Evolutionary conservation across 805 yeast species (phyloP).

Genomic region (Diddensiella santjacobensis): DNA sequence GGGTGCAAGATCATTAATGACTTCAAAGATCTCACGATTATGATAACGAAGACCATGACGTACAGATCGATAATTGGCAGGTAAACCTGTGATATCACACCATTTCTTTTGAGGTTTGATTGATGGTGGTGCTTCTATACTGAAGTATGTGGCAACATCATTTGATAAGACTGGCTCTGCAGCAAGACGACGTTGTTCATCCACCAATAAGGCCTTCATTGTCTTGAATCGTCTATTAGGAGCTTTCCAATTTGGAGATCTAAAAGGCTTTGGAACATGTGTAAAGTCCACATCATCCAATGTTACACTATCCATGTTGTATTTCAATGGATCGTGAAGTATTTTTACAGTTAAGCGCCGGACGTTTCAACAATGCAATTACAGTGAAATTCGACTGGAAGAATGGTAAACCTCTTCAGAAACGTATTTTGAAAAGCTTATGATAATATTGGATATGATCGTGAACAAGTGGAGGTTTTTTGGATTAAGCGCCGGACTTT

Average conservation of each 20-base stretch:
- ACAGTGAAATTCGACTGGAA: too few species aligned
- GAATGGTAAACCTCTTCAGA: too few species aligned
- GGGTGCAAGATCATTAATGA: constrained; percentile 71
- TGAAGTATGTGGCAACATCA: constrained; percentile 55
- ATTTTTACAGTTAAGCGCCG: background rate
- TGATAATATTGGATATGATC: too few species aligned
- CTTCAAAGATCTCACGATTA: constrained; percentile 78
- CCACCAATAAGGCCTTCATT: constrained; percentile 64
- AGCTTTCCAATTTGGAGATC: constrained; percentile 48
- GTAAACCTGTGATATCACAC: constrained; percentile 91
- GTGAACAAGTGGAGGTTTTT: too few species aligned
- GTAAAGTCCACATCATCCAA: constrained; percentile 28
- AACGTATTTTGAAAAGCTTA: too few species aligned
- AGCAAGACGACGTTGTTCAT: constrained; percentile 68
- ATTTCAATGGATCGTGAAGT: background rate
- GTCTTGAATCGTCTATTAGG: constrained; percentile 68
- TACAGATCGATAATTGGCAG: constrained; percentile 71
- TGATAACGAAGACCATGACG: constrained; percentile 65
- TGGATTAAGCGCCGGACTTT: too few species aligned
- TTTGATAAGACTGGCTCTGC: constrained; percentile 35
- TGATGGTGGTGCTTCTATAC: constrained; percentile 83
- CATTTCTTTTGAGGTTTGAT: constrained; percentile 74
- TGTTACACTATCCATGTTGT: background rate
- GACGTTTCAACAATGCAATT: background rate
- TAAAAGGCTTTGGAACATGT: constrained; percentile 43